Percentiles rank a stretch among this genome's conserved stretches.
Evolutionary conservation across 768 basidiomycete species (phyloP).

Genomic region (Omphalotus guepiniiformis): DNA sequence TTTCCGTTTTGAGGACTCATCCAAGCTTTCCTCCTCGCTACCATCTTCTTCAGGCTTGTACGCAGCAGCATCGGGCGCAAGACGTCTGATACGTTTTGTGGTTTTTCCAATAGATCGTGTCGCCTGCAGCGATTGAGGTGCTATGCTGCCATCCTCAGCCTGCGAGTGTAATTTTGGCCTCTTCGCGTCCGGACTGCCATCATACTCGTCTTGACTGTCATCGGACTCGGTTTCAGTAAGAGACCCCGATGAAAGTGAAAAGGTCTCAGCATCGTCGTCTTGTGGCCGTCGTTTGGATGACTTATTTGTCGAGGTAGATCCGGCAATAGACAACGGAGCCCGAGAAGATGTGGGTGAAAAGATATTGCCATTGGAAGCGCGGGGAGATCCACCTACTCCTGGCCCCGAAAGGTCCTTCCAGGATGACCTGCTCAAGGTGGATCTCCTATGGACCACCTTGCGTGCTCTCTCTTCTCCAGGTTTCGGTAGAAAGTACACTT

Average conservation of each 20-base stretch:
- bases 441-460: constrained; percentile 3
- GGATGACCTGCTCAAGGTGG: not conserved
- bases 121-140: too few relatives aligned
- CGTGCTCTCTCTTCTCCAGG: constrained; percentile 36
- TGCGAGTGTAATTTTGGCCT: not conserved
- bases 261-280: not conserved
- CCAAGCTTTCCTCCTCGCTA: constrained; percentile 7
- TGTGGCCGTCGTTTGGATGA: constrained; percentile 1
- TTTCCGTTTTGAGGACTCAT: not conserved
- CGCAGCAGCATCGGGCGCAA: not conserved
- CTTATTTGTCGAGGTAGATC: constrained; percentile 14
- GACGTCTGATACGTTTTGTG: constrained; percentile 7
- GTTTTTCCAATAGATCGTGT: too few relatives aligned
- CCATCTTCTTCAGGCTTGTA: constrained; percentile 8
- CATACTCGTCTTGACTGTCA: not conserved
- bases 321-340: constrained; percentile 19
- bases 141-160: too few relatives aligned
- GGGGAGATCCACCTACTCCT: not conserved
- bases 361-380: constrained; percentile 5
- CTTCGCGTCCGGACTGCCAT: not conserved
- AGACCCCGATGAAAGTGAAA: constrained; percentile 1
- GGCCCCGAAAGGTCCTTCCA: not conserved
- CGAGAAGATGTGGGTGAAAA: constrained; percentile 21
- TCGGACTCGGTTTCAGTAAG: constrained; percentile 2
- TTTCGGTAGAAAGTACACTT: constrained; percentile 58